Evolutionary conservation across 495 filamentous ascomycete species (phyloP).

Genomic region (Neurospora sp.): DNA sequence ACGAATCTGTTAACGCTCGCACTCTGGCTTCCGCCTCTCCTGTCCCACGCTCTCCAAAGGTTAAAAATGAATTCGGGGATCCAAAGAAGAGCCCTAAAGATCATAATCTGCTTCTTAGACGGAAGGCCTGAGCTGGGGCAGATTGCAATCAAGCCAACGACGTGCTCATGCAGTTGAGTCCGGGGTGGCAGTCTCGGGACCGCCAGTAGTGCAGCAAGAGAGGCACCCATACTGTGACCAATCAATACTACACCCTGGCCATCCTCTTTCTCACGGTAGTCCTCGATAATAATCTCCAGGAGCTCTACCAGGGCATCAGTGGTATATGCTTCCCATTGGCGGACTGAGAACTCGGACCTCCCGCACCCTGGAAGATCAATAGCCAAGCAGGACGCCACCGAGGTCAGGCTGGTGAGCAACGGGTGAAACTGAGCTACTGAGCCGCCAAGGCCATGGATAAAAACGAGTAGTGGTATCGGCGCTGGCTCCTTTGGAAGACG

Average conservation of each 20-base stretch:
- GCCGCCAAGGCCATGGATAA: constrained; percentile 85
- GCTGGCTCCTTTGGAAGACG: constrained; percentile 62
- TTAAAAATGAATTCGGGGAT: constrained; percentile 68
- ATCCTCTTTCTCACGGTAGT: constrained; percentile 52
- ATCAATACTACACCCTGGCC: constrained; percentile 70
- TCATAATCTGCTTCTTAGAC: constrained; percentile 39
- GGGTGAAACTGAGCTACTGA: constrained; percentile 81
- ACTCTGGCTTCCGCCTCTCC: constrained; percentile 66
- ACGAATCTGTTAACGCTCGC: constrained; percentile 72
- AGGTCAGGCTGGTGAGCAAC: constrained; percentile 69
- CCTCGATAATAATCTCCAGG: constrained; percentile 59
- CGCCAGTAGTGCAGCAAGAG: constrained; percentile 63
- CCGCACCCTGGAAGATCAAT: constrained; percentile 90
- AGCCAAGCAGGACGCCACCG: constrained; percentile 77
- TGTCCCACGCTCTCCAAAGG: constrained; percentile 69
- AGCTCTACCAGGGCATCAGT: constrained; percentile 67
- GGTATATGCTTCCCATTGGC: constrained; percentile 68
- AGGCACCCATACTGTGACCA: constrained; percentile 82
- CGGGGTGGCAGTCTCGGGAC: constrained; percentile 42
- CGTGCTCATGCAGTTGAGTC: constrained; percentile 44
- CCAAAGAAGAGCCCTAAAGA: constrained; percentile 45
- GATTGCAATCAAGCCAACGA: constrained; percentile 68
- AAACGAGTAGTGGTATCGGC: constrained; percentile 77
- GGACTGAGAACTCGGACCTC: constrained; percentile 58
- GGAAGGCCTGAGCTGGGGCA: constrained; percentile 63